Evolutionary conservation across 345 rosid species (phyloP), one percentile per base, ranked within the genome.

Genomic region (Arabis hirsuta): DNA sequence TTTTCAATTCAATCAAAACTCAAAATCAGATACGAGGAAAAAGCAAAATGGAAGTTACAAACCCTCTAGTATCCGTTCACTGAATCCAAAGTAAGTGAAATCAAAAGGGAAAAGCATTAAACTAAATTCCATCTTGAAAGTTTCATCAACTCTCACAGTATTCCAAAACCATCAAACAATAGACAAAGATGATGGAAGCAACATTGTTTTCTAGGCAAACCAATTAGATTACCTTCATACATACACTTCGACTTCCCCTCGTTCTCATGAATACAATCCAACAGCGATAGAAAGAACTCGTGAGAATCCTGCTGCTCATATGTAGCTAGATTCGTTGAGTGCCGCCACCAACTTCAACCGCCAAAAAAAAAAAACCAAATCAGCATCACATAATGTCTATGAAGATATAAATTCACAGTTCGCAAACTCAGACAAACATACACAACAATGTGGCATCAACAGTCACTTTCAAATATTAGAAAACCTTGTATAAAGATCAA

Each of bases 231-330:
- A 88, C 94, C 94, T 83, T 83, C 74, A 67, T 43, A 55, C 4
- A 73, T 45, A 75, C 73, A 77, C 59, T 61, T 83, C 19, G 86
- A 60, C 78, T 85, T 86, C 44, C 87, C 86, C 74, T 80, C 91
- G 61, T 80, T 91, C 82, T 90, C 96, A 82, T 93, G 98, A 74
- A 93, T 91, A 60, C 86, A 84, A 76, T 91, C 90, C 63, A 93
- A 81, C 69, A 91, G 73, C 9, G 98, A 93, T 64, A 93, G 91
- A 81, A 91, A 89, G 81, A 93, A 93, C 78, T 93, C 98, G 55
- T 93, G 97, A 20, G 98, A 94, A 82, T 93, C 98, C 70, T 91
- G 97, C 86, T 93, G 92, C 65, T 85, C 86, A 56, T 89, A 94
- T 55, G 92, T 84, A 43, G 97, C 96, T 81, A 87, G 78, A 84